A percentile compares a stretch with the other conserved stretches of the same genome.
phyloP scores from a whole-genome alignment of 2,329 filamentous ascomycete genomes.

The Botryotinia narcissicola region DNA sequence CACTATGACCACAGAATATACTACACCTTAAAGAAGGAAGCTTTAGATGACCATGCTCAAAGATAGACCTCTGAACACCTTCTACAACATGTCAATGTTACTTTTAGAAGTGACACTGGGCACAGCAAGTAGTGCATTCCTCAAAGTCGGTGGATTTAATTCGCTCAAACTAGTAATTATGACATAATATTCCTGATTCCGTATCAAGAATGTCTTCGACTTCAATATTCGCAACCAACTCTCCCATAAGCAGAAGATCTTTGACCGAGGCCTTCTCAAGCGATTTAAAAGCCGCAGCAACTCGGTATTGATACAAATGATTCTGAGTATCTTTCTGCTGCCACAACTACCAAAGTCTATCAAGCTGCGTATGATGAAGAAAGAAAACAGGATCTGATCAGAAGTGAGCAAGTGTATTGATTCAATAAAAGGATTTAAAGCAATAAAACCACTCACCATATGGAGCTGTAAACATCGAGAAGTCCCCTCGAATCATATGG shows the following conservation, averaged over 20 bases:
- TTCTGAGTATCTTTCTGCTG: not conserved
- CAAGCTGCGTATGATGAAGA: not conserved
- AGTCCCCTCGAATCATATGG: not conserved
- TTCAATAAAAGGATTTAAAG: not conserved
- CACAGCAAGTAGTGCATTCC: not conserved
- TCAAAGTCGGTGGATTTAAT: not conserved
- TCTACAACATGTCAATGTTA: not conserved
- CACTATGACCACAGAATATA: too few relatives aligned
- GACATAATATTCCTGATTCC: not conserved
- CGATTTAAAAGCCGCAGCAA: not conserved
- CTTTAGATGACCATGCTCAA: not conserved
- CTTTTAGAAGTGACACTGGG: not conserved
- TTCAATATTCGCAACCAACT: not conserved
- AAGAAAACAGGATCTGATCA: not conserved
- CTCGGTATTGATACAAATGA: not conserved
- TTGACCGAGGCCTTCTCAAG: not conserved
- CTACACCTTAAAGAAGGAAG: rapidly evolving
- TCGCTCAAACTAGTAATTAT: not conserved
- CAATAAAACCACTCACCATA: not conserved
- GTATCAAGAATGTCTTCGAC: not conserved
- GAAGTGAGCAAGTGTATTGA: not conserved
- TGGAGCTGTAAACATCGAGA: not conserved
- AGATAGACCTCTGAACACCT: not conserved
- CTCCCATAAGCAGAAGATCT: not conserved
- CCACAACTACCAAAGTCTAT: not conserved